Evolutionary conservation across 768 basidiomycete genomes (phyloP).

Genomic region (Phlebiopsis gigantea): DNA sequence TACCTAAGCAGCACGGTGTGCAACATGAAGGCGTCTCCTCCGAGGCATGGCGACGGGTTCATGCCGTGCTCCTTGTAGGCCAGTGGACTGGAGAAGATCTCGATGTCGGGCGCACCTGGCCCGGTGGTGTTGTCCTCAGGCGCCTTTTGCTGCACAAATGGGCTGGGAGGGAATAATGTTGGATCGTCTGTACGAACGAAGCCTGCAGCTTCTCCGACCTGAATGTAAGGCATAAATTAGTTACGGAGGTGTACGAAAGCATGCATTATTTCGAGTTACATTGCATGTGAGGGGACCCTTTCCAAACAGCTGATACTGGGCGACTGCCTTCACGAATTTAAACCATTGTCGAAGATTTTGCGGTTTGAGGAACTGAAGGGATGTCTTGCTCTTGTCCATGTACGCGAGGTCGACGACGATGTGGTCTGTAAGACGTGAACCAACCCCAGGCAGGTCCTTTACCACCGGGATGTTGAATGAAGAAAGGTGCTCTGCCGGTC

Average conservation of each 20-base stretch:
- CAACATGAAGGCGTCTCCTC: slow-evolving; percentile 19
- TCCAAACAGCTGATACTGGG: slow-evolving; percentile 37
- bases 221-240: background rate
- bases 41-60: slow-evolving; percentile 3
- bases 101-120: slow-evolving; percentile 29
- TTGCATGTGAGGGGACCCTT: slow-evolving; percentile 51
- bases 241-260: background rate
- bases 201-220: slow-evolving; percentile 45
- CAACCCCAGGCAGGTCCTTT: slow-evolving; percentile 30
- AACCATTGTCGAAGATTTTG: slow-evolving; percentile 9
- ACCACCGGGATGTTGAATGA: slow-evolving; percentile 25
- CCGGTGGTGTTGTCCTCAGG: slow-evolving; percentile 29
- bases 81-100: slow-evolving; percentile 26
- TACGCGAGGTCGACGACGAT: slow-evolving; percentile 45
- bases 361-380: slow-evolving; percentile 32
- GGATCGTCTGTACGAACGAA: slow-evolving; percentile 48
- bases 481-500: slow-evolving; percentile 33
- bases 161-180: slow-evolving; percentile 33
- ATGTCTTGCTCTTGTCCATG: slow-evolving; percentile 33
- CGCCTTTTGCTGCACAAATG: slow-evolving; percentile 3
- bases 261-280: slow-evolving; percentile 26
- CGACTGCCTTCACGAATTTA: slow-evolving; percentile 22
- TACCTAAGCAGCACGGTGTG: slow-evolving; percentile 28
- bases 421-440: slow-evolving; percentile 63
- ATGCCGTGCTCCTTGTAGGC: slow-evolving; percentile 19